Evolutionary conservation across 106 monocot species (phyloP).

Genomic region (Allium fistulosum): DNA sequence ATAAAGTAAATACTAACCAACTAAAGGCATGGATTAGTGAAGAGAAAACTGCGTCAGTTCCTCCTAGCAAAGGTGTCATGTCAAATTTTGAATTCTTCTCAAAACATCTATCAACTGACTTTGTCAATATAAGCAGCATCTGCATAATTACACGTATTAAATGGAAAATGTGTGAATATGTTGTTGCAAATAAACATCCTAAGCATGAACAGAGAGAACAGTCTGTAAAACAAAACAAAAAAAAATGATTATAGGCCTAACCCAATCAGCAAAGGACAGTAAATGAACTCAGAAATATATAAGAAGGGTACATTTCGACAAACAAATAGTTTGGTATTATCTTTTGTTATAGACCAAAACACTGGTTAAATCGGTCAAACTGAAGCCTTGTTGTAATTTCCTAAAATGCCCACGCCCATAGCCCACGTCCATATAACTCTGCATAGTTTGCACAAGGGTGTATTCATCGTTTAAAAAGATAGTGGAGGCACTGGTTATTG

Average conservation of each 20-base stretch:
- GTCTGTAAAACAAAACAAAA: neutral
- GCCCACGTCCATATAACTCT: too few species aligned
- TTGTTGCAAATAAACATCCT: neutral
- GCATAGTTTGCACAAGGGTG: too few species aligned
- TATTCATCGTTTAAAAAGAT: too few species aligned
- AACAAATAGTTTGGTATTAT: too few species aligned
- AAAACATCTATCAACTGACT: slow-evolving; percentile 91
- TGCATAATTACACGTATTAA: slow-evolving; percentile 30
- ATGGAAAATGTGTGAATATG: slow-evolving; percentile 5
- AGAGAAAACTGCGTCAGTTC: slow-evolving; percentile 90
- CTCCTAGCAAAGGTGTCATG: slow-evolving; percentile 90
- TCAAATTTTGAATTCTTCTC: slow-evolving; percentile 98
- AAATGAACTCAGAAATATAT: too few species aligned
- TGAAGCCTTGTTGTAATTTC: too few species aligned
- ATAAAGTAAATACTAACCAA: slow-evolving; percentile 51
- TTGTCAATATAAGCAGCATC: slow-evolving; percentile 94
- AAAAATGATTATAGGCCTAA: neutral
- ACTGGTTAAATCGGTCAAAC: too few species aligned
- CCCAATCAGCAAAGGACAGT: too few species aligned
- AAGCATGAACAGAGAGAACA: neutral
- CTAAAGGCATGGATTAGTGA: slow-evolving; percentile 86
- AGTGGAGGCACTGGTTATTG: too few species aligned
- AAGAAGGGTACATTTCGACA: too few species aligned
- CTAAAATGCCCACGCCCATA: too few species aligned
- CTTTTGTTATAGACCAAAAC: too few species aligned